Evolutionary conservation across 192 early-diverging fungal species (phyloP), one percentile per base, ranked within the genome.

Genomic region (Thamnidium elegans): DNA sequence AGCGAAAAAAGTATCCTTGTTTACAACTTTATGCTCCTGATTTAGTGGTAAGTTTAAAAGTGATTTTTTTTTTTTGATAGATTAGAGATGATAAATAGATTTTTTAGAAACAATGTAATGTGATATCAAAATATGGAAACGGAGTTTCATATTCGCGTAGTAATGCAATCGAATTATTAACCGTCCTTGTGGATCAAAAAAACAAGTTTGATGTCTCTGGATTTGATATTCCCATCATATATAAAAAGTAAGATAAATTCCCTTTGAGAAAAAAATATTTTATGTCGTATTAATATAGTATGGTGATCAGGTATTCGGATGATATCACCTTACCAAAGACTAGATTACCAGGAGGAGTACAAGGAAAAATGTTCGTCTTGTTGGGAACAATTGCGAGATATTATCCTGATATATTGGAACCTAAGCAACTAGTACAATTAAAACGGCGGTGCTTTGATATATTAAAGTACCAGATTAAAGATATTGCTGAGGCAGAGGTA

Each of bases 371-470:
- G n/a, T 55, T 82, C 10, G 62, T 73, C 23, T 60, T 82, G 9
- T 62, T 85, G 13, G 80, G 80, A 1, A 50, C 69, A 11, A 70
- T 85, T 44, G 63, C 71, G 1, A 55, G 67, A 54, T 61, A 77
- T 34, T 77, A 70, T 17, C 74, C 78, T 7, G 64, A 69, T 19
- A 46, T 61, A 17, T 55, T 69, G 0, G 46, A 44, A 15, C 17
- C 42, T 14, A 10, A 4, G 7, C 21, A 58, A 13, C 17, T 58
- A 17, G 52, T 60, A n/a, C 11, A 26, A 52, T 61, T 58, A 26
- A 20, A 51, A 26, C 47, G 71, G 11, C 55, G 58, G 50, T 63
- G 51, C 19, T 52, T 68, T n/a, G n/a, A 48, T 43, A 67, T 62
- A 0, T 53, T 80, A 23, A 54, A 70, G 30, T 36, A 73, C 8